Base-by-base conservation (phyloP, 352 stramenopile genomes). In the Saprolegnia parasitica region DNA sequence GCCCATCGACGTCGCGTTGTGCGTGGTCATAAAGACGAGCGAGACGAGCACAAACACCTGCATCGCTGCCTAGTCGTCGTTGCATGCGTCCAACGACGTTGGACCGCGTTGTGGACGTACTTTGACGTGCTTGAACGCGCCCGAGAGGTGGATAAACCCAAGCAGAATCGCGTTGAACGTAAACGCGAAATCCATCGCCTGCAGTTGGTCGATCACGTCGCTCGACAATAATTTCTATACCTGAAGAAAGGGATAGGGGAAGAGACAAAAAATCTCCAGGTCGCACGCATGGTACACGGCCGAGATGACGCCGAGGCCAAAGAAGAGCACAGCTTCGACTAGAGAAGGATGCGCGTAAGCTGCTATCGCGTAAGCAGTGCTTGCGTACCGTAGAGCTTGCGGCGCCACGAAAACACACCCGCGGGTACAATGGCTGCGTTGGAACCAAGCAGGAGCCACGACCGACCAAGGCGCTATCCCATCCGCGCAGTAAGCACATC, bases 81-180 rank as follows among this genome's bases (percentile, higher is more conserved):
- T 46, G 40, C 60, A 46, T 46, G 1, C 58, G 35, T 65, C 4
- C 29, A 35, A 35, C 29, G 16, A 67, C n/a, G 5, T 49, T n/a
- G n/a, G n/a, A n/a, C n/a, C n/a, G n/a, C n/a, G n/a, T n/a, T n/a
- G n/a, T n/a, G n/a, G n/a, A n/a, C 57, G 16, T 57, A 79, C 76
- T 72, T 81, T 81, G 65, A 71, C 72, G 37, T 81, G 74, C 65
- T 81, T 79, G 26, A 74, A 68, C 23, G 73, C 76, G 6, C 76
- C 76, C 1, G 76, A 81, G 13, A 81, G 68, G 50, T 81, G 76
- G 20, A 81, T 74, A 3, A 71, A 71, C 21, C 78, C 54, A 20
- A 81, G 49, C 71, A 79, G 70, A 61, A 81, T 78, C 60, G 77
- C 77, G 67, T 81, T 81, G 62, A 81, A 81, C 55, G 76, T 74